Base-by-base conservation (phyloP, 1,139 yeast species). In the Suhomyces maxii region DNA sequence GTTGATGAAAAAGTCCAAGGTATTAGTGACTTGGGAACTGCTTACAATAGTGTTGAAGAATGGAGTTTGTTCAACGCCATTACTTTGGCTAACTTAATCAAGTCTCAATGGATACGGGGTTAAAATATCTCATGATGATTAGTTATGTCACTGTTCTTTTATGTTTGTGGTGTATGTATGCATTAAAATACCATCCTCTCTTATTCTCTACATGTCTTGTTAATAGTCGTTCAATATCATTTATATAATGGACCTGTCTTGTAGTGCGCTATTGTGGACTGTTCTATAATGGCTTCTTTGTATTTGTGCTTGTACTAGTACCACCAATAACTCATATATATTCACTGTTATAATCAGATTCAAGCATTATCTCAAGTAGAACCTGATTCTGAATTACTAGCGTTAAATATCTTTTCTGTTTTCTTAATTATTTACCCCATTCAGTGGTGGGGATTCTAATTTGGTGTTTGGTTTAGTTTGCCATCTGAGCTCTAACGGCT, bases 51-150 rank as follows among this genome's bases (percentile, higher is more conserved):
- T 49, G 72, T 82, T 10, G 86, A 84, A 53, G 91, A 90, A 64
- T 90, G 95, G 88, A 64, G 81, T 6, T 66, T 82, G 53, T 90
- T 89, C 67, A 85, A 86, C 51, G 82, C 85, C 7, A 75, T 84
- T 46, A 80, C 86, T 37, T 65, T 82, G 18, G 72, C 83, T 37
- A 91, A 89, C 63, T 73, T 90, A 58, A 69, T 85, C 48, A 84
- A 80, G 63, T 82, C 91, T 44, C 93, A 86, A 63, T 64, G 83
- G 35, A 71, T 82, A 3, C 77, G 91, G 59, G 89, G 93, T 37
- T 85, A 59, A 46, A 7, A 28, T 8, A 31, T 14, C 30, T 31
- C 34, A 26, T 8, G 12, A 37, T 10, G 13, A 13, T 34, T 26
- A 13, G 34, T 37, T 26, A 36, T 14, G 23, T 2, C 23, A 6